Conservation (phyloP, 768 basidiomycete species). For the Mycena venus region DNA sequence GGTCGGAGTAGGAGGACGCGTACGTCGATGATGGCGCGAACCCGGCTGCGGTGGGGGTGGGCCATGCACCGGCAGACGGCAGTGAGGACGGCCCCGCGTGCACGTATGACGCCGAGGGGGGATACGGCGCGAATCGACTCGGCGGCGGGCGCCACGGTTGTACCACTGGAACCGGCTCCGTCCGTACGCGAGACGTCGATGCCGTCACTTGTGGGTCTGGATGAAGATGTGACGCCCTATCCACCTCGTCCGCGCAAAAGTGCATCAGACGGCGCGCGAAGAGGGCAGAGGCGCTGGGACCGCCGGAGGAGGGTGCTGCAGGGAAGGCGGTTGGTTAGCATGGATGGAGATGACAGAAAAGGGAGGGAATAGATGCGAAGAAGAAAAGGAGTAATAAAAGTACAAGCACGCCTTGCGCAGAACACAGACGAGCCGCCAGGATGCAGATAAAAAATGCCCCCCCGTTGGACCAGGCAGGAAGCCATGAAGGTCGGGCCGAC, state of each 20-base stretch:
- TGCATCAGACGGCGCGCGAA: constrained; percentile 90
- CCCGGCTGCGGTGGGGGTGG: neutral
- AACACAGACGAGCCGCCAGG: neutral
- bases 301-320: constrained; percentile 36
- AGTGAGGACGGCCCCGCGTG: neutral
- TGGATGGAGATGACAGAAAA: neutral
- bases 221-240: constrained; percentile 33
- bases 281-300: constrained; percentile 59
- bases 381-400: neutral
- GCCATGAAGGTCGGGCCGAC: no score
- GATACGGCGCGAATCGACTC: neutral
- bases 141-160: neutral
- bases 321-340: neutral
- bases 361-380: constrained; percentile 1
- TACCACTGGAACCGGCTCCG: no score
- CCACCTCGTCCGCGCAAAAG: constrained; percentile 77
- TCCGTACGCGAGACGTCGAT: no score
- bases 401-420: no score
- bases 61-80: no score
- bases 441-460: no score
- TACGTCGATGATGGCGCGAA: neutral
- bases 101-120: neutral
- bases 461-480: no score
- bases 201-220: neutral
- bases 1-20: neutral